Base-by-base conservation (phyloP, 305 asterid genomes). In the Ajuga reptans region DNA sequence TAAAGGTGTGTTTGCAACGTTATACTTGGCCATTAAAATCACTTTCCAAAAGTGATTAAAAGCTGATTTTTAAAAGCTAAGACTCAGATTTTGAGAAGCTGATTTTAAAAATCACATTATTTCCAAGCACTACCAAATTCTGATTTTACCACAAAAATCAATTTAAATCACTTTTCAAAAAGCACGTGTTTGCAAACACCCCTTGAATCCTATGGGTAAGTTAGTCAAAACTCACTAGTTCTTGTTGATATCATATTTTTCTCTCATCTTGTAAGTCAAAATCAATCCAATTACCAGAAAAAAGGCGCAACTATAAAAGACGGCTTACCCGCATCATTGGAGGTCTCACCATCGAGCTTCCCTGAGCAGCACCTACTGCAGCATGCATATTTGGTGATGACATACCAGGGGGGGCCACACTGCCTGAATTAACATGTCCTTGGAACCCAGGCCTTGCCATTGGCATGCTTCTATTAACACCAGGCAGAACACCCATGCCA, bases 381-480 rank as follows among this genome's bases (percentile, higher is more conserved):
- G 90, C 39, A 66, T 84, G 85, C 81, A 85, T 71, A 80, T 73
- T 88, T 57, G 82, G 85, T 45, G 92, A 80, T 68, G 83, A 75
- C 85, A 87, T 74, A 65, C 84, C 91, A 63, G 90, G 75, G 39
- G 93, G 75, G 53, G 76, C 81, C 81, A 73, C 70, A 78, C 64
- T 80, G 56, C 91, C 89, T 72, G 96, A 78, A 65, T 75, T 89
- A 68, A 84, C 68, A 73, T 84, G 71, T 66, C 87, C 87, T 68
- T 86, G 96, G 74, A 80, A 77, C 5, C 89, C 90, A 47, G 95
- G 95, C 74, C 95, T 86, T 1, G 80, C 77, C 75, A 84, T 72
- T 14, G 91, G 82, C 81, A 79, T 77, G 82, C 80, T 77, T 79
- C 96, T 77, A 59, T 78, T 87, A 47, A 78, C 80, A 56, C 86